These are phyloP conservation scores for Aspergillus puulaauensis DNA, from an alignment of 2,329 filamentous ascomycete genomes.

Conservation along the genomic window DNA sequence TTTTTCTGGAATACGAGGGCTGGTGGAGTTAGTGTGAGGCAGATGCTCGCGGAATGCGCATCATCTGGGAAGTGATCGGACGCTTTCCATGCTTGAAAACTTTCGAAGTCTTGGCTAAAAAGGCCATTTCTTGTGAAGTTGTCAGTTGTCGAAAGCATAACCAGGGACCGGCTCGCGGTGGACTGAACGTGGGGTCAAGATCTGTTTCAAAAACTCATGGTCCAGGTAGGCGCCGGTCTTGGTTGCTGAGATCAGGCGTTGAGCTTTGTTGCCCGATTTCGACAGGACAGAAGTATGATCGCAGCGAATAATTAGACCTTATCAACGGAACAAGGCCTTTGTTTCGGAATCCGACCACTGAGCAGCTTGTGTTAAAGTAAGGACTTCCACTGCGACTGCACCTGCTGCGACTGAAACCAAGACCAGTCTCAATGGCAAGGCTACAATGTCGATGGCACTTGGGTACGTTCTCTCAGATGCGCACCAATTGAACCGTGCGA, in stretches of 20 bases:
- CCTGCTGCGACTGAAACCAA: neutral
- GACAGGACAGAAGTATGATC: too few relatives aligned
- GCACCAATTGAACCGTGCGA: too few relatives aligned
- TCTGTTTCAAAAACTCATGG: too few relatives aligned
- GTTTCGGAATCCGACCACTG: neutral
- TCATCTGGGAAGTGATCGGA: neutral
- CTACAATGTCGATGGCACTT: neutral
- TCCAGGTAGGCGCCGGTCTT: too few relatives aligned
- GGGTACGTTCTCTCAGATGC: too few relatives aligned
- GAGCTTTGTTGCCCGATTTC: too few relatives aligned
- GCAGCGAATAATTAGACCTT: too few relatives aligned
- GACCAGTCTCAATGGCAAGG: neutral
- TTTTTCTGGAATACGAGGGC: neutral
- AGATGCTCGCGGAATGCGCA: neutral
- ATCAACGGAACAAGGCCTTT: neutral
- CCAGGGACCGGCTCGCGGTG: neutral
- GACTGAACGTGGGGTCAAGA: too few relatives aligned
- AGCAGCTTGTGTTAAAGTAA: neutral
- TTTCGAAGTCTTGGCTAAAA: neutral
- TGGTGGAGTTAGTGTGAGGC: neutral
- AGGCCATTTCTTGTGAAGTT: neutral
- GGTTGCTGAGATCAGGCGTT: too few relatives aligned
- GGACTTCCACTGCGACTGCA: neutral
- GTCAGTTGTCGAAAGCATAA: too few relatives aligned
- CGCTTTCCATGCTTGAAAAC: neutral